phyloP scores from a whole-genome alignment of 164 flowering plant species.

The Amborella trichopoda region DNA sequence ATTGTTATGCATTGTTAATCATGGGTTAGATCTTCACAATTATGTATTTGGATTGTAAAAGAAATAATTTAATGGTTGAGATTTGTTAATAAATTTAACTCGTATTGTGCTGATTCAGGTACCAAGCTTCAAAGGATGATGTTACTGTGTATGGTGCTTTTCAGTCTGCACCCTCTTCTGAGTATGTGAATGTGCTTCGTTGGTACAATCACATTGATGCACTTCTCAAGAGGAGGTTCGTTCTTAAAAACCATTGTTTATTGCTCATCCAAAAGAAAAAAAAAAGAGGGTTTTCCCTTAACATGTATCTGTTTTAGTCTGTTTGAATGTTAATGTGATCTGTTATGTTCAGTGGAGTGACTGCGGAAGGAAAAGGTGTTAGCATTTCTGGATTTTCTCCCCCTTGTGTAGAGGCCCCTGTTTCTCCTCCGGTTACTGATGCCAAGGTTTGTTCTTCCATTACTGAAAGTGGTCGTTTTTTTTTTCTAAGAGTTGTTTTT shows the following conservation, averaged over 20 bases:
- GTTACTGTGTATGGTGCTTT: constrained; percentile 55
- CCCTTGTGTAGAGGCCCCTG: constrained; percentile 35
- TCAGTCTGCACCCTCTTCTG: constrained; percentile 36
- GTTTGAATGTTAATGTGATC: neutral
- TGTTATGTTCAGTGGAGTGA: constrained; percentile 50
- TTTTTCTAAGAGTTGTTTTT: too few species aligned
- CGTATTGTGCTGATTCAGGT: constrained; percentile 19
- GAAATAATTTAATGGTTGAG: too few species aligned
- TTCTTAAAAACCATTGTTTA: constrained; percentile 3
- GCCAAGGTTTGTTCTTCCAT: constrained; percentile 26
- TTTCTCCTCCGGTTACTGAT: constrained; percentile 61
- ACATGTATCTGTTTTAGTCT: neutral
- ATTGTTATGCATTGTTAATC: too few species aligned
- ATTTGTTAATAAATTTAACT: too few species aligned
- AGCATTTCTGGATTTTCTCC: constrained; percentile 50
- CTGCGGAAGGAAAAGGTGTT: constrained; percentile 82
- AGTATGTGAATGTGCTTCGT: constrained; percentile 54
- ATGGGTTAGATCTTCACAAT: too few species aligned
- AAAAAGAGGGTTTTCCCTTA: too few species aligned
- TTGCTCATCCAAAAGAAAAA: too few species aligned
- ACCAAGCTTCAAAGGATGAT: constrained; percentile 93
- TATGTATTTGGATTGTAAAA: too few species aligned
- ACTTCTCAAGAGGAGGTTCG: constrained; percentile 77
- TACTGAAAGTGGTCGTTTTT: too few species aligned
- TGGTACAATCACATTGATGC: constrained; percentile 88